Evolutionary conservation across 371 early-diverging fungal species (phyloP), one percentile per base, ranked within the genome.

Genomic region (Smittium culicis): DNA sequence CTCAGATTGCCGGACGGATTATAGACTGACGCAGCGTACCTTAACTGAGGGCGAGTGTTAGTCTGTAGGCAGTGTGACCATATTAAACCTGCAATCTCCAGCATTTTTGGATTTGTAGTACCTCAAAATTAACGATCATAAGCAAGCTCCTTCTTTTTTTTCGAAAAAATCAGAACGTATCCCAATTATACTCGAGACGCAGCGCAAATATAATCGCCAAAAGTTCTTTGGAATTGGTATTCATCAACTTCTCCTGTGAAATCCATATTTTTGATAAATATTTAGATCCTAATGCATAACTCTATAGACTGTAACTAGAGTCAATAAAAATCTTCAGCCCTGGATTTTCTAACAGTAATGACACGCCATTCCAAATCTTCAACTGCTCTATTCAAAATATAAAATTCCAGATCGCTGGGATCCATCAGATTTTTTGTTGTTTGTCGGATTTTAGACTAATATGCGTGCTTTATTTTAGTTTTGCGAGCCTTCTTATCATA

Each of bases 211-310:
- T 2, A 20, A 62, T 25, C 3, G 62, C 32, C 30, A 32, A 25
- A 27, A 62, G 8, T 35, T 62, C 62, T 24, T 62, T 62, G 8
- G 14, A 16, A 30, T 62, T 62, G 62, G 30, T 62, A 14, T 45
- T 45, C 45, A 11, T 5, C 20, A 45, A 17, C 8, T 14, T 8
- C 27, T 17, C 30, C 20, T 14, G 3, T 34, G 3, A 8, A 2
- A 2, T 32, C 16, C 3, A 16, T 30, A 35, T 30, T 11, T 8
- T 31, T 8, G 24, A 8, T 11, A 28, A 16, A 14, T 14, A 20
- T 24, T 30, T 17, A 17, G 34, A 8, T 62, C 34, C 30, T 30
- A 24, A 62, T 30, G 30, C 16, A 2, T 16, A 14, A 8, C 16
- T 31, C 62, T 20, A 25, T 14, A 5, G 16, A 3, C 27, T 57